Base-by-base conservation (phyloP, 2,329 filamentous ascomycete genomes). In the Colletotrichum sp. region DNA sequence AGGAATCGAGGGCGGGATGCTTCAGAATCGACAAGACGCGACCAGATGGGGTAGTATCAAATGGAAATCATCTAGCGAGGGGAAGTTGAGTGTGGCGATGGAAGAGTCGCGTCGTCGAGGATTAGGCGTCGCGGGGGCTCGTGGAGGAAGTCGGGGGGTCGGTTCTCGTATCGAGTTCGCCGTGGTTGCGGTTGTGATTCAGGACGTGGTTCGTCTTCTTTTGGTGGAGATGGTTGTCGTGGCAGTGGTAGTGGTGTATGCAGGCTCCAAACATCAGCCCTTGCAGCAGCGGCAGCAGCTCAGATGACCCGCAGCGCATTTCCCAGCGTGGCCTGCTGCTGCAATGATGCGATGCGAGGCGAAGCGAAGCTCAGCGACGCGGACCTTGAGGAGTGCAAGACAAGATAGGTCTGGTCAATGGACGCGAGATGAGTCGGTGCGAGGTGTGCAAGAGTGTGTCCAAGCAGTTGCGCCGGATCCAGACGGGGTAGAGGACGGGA, bases 251-350 rank as follows among this genome's bases (percentile, higher is more conserved):
- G 68, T 59, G 26, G 63, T 71, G 72, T 44, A 66, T 72, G 55
- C 75, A 73, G 71, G 63, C 49, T 67, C 74, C 74, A 60, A 76
- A 70, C 66, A 66, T 68, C 63, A 75, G 59, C 63, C 73, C 75
- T 77, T 71, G 76, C 76, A 77, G 75, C 74, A 75, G 70, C 66
- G 68, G 67, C 67, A 72, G 68, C 63, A 69, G 71, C 34, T 62
- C 59, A 72, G 63, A 68, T 57, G 71, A 71, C 74, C 76, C 75
- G 68, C 76, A 75, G 74, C 76, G 68, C 75, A 77, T 76, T 67
- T 71, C 72, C 72, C 72, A 66, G 57, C 68, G 72, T 71, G 72
- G 68, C 39, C 72, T 76, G 75, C 67, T 60, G 72, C 69, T 68
- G 59, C 60, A 63, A 66, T 60, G 72, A 75, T 75, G 68, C 13